Conservation (phyloP, 1,139 yeast genomes). For the Zygosaccharomyces sapae region DNA sequence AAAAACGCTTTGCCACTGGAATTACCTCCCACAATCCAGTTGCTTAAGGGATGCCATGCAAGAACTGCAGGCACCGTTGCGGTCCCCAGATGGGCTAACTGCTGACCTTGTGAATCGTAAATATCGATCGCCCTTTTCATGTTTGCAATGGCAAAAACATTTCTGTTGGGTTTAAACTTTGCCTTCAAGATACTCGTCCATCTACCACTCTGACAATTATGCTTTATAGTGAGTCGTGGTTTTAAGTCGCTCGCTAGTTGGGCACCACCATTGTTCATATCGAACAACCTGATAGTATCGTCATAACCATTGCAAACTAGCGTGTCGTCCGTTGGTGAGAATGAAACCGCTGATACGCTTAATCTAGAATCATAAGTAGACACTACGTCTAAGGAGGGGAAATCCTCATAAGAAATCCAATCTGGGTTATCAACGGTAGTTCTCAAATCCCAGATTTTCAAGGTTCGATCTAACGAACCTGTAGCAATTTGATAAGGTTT, state of each 20-base stretch:
- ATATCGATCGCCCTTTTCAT: conserved; percentile 87
- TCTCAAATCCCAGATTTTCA: conserved; percentile 84
- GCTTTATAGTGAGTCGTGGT: conserved; percentile 63
- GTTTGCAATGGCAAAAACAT: conserved; percentile 85
- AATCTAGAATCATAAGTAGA: conserved; percentile 70
- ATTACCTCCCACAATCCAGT: conserved; percentile 91
- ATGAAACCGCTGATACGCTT: conserved; percentile 80
- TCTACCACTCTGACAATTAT: conserved; percentile 92
- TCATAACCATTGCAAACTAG: conserved; percentile 92
- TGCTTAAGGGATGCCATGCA: conserved; percentile 74
- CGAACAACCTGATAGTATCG: conserved; percentile 65
- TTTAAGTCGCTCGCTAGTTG: conserved; percentile 35
- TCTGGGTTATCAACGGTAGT: conserved; percentile 42
- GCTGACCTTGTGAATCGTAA: conserved; percentile 70
- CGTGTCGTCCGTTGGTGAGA: conserved; percentile 65
- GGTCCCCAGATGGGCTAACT: conserved; percentile 71
- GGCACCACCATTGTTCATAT: conserved; percentile 32
- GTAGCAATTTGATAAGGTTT: conserved; percentile 63
- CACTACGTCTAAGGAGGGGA: conserved; percentile 33
- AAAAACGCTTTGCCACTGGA: conserved; percentile 86
- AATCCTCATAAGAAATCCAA: conserved; percentile 47
- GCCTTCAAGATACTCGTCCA: conserved; percentile 94
- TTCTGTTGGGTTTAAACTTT: conserved; percentile 71
- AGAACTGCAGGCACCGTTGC: conserved; percentile 87
- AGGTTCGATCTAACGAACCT: conserved; percentile 79